Percentiles rank a stretch among this genome's conserved stretches.
phyloP scores from a whole-genome alignment of 306 rosid genomes.

The Cicer judaicum region DNA sequence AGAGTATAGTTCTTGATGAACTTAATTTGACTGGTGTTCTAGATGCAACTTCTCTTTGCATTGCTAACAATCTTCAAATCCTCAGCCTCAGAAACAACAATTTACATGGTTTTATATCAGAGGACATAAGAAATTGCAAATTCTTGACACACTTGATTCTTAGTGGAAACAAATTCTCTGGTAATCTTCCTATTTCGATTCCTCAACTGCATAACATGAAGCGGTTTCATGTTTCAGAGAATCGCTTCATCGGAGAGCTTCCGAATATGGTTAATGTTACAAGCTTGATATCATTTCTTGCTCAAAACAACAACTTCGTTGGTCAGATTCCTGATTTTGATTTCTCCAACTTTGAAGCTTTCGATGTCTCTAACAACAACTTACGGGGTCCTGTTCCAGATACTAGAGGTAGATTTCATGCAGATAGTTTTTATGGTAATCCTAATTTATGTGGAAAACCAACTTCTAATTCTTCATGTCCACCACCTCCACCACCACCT shows the following conservation, averaged over 20 bases:
- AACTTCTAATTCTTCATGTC: slow-evolving; percentile 42
- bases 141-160: slow-evolving; percentile 56
- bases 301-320: slow-evolving; percentile 55
- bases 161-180: slow-evolving; percentile 57
- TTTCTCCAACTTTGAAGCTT: slow-evolving; percentile 54
- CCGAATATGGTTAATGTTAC: slow-evolving; percentile 56
- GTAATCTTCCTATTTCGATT: slow-evolving; percentile 57
- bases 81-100: slow-evolving; percentile 52
- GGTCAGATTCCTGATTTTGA: slow-evolving; percentile 62
- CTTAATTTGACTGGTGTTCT: slow-evolving; percentile 48
- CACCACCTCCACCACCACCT: slow-evolving; percentile 45
- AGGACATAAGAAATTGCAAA: slow-evolving; percentile 55
- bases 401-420: slow-evolving; percentile 49
- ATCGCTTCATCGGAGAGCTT: slow-evolving; percentile 58
- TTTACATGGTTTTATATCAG: slow-evolving; percentile 50
- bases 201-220: slow-evolving; percentile 48
- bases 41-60: slow-evolving; percentile 56
- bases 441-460: slow-evolving; percentile 70
- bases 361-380: slow-evolving; percentile 67
- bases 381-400: slow-evolving; percentile 60
- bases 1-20: slow-evolving; percentile 49
- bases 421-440: slow-evolving; percentile 62
- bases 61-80: slow-evolving; percentile 34
- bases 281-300: slow-evolving; percentile 55
- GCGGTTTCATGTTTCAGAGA: slow-evolving; percentile 51